phyloP scores from a whole-genome alignment of 108 stramenopile genomes.

The Cyclotella distinguenda region DNA sequence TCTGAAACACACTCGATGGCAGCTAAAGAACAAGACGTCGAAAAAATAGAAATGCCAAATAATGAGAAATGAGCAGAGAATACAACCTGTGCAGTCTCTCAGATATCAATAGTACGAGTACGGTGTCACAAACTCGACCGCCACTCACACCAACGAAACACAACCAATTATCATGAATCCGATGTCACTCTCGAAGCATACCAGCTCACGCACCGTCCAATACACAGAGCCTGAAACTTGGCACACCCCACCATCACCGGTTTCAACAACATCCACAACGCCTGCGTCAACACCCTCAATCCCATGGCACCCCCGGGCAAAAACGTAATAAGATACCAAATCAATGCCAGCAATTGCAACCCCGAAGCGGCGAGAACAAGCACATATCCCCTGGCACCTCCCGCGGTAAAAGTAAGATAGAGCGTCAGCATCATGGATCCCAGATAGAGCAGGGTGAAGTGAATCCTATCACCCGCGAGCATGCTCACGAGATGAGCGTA shows the following conservation, averaged over 20 bases:
- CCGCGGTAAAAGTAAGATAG: slow-evolving; percentile 74
- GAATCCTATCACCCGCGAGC: slow-evolving; percentile 67
- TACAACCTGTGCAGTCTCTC: too few relatives aligned
- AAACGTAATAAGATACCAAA: slow-evolving; percentile 90
- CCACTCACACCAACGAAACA: slow-evolving; percentile 13
- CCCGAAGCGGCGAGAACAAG: slow-evolving; percentile 64
- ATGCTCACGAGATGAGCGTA: slow-evolving; percentile 74
- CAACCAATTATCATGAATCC: slow-evolving; percentile 1
- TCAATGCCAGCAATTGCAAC: slow-evolving; percentile 72
- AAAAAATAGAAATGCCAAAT: not conserved
- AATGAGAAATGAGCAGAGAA: not conserved
- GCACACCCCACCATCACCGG: slow-evolving; percentile 70
- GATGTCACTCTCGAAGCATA: slow-evolving; percentile 51
- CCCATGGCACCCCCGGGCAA: slow-evolving; percentile 86
- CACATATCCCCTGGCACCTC: slow-evolving; percentile 77
- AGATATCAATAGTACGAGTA: not conserved
- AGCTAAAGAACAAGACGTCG: slow-evolving; percentile 15
- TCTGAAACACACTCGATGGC: slow-evolving; percentile 19
- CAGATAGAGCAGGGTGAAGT: slow-evolving; percentile 78
- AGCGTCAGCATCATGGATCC: slow-evolving; percentile 77
- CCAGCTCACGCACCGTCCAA: slow-evolving; percentile 58
- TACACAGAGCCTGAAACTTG: slow-evolving; percentile 64
- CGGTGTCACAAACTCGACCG: not conserved
- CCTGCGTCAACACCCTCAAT: slow-evolving; percentile 62
- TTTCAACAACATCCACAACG: slow-evolving; percentile 68